phyloP scores from a whole-genome alignment of 495 filamentous ascomycete species.

The Podospora fimiseda region DNA sequence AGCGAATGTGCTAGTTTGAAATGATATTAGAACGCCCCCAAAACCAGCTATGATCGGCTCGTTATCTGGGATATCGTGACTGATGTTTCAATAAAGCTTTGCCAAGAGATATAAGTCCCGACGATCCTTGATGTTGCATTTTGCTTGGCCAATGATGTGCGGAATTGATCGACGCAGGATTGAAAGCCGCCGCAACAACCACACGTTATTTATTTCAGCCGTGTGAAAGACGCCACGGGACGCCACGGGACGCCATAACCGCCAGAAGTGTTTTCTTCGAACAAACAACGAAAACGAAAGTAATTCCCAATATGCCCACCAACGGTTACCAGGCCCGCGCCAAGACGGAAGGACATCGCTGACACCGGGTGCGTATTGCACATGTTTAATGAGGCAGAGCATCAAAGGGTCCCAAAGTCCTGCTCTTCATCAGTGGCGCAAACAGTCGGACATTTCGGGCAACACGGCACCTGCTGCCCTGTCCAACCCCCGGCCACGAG shows the following conservation, averaged over 20 bases:
- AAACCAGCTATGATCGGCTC: background rate
- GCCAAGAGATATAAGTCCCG: background rate
- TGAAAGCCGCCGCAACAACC: background rate
- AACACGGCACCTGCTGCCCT: background rate
- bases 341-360: slow-evolving; percentile 1
- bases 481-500: background rate
- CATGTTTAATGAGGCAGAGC: background rate
- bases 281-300: background rate
- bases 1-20: background rate
- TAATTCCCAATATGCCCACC: too few species aligned
- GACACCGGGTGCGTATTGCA: background rate
- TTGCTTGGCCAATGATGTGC: background rate
- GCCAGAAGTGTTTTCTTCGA: background rate
- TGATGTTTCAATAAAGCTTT: background rate
- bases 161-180: too few species aligned
- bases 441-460: slow-evolving; percentile 3
- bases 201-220: background rate
- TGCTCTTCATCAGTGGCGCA: background rate
- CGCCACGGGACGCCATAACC: background rate
- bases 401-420: background rate
- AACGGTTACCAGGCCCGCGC: too few species aligned
- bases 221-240: background rate
- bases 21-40: background rate
- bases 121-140: background rate
- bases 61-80: slow-evolving; percentile 2